These are phyloP conservation scores for Pseudisothecium myosuroides DNA, from an alignment of 225 moss, liverwort and hornwort species.

Conservation along the genomic window DNA sequence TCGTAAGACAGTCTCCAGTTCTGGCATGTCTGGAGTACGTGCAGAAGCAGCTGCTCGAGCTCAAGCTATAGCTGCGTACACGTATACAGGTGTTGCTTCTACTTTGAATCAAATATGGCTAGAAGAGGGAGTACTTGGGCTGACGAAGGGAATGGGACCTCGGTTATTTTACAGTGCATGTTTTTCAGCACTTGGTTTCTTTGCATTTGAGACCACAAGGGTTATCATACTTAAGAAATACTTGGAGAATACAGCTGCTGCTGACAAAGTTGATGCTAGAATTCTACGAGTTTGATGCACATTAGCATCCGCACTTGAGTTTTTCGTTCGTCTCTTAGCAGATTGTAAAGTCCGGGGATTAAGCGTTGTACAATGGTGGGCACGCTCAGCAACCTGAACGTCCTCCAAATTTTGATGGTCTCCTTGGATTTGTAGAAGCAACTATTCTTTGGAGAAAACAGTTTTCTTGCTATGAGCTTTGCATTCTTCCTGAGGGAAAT, in stretches of 20 bases:
- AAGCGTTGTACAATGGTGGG: neutral
- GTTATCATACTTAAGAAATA: slow-evolving; percentile 46
- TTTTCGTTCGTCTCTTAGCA: neutral
- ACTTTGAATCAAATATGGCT: slow-evolving; percentile 57
- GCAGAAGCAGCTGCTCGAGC: slow-evolving; percentile 74
- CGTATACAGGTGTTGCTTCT: slow-evolving; percentile 57
- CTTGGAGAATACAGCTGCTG: slow-evolving; percentile 26
- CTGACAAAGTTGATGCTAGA: neutral
- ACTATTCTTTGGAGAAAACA: neutral
- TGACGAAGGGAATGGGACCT: slow-evolving; percentile 55
- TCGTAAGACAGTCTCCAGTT: slow-evolving; percentile 26
- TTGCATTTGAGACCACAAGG: slow-evolving; percentile 61
- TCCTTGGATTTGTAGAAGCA: neutral
- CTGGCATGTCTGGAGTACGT: slow-evolving; percentile 41
- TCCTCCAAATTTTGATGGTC: slow-evolving; percentile 8
- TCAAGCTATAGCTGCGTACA: slow-evolving; percentile 59
- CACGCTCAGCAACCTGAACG: neutral
- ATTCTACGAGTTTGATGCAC: slow-evolving; percentile 13
- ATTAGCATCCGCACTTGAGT: slow-evolving; percentile 12
- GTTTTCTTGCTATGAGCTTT: neutral
- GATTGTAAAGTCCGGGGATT: neutral
- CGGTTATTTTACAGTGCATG: slow-evolving; percentile 67
- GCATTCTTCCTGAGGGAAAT: neutral
- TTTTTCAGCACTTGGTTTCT: slow-evolving; percentile 72
- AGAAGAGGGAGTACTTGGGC: slow-evolving; percentile 54